Evolutionary conservation across 306 rosid genomes (phyloP), one percentile per base, ranked within the genome.

Genomic region (Bauhinia variegata): DNA sequence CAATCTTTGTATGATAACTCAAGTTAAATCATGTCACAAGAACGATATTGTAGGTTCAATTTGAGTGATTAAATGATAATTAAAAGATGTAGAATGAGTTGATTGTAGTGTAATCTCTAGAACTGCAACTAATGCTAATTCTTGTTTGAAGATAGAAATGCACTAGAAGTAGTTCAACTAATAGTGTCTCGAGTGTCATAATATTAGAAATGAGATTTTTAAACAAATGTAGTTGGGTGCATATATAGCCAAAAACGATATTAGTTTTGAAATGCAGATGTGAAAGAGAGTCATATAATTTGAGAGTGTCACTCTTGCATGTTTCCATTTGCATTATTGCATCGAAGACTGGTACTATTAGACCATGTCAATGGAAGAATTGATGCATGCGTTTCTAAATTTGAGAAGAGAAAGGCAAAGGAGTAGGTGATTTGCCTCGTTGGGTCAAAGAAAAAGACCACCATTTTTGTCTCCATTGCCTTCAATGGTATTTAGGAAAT

Each of bases 381-480:
- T 54, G 43, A 28, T 37, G 63, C 73, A 28, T 71, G 50, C 52
- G 54, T 46, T 64, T 38, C 52, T 17, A 56, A 64, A 54, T 39
- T 54, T 6, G 34, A 13, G 70, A 13, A 7, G 48, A 63, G 50
- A 39, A n/a, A 17, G 57, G 14, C 23, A 51, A 48, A 52, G 55
- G 53, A 11, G 61, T 54, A 4, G 65, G 63, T 67, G 61, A 57
- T 42, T 51, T 19, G 52, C 8, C 2, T 15, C 8, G 49, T 41
- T 7, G 13, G 32, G 68, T 70, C 80, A 79, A 79, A 65, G 70
- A 46, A 56, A 70, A 51, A 23, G 74, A 67, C 78, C 34, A 51
- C 34, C 5, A 16, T 55, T 19, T 15, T 61, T 54, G 13, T 13
- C 44, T 9, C 37, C 28, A 7, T 60, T 28, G 8, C 46, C 59